These are phyloP conservation scores for Durio zibethinus DNA, from an alignment of 345 rosid genomes.

Conservation along the genomic window DNA sequence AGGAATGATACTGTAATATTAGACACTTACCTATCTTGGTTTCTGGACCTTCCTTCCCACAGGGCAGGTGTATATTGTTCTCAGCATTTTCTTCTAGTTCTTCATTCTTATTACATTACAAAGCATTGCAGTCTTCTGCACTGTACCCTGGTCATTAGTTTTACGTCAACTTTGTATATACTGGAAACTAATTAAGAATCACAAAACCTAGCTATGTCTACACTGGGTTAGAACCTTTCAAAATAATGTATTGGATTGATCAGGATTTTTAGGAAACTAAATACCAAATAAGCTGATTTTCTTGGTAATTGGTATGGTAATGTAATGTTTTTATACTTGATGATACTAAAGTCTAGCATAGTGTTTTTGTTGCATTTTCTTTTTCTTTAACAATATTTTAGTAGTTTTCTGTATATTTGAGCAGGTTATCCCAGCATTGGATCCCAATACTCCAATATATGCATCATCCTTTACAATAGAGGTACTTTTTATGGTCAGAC, in stretches of 20 bases:
- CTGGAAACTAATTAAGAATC: background rate
- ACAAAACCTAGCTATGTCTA: background rate
- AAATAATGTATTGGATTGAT: background rate
- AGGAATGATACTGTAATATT: background rate
- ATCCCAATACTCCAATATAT: constrained; percentile 73
- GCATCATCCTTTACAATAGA: constrained; percentile 99
- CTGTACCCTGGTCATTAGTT: background rate
- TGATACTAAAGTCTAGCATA: background rate
- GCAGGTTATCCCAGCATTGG: constrained; percentile 96
- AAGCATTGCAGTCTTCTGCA: background rate
- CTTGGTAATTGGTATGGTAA: background rate
- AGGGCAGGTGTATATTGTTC: background rate
- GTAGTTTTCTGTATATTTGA: constrained; percentile 16
- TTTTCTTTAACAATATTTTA: background rate
- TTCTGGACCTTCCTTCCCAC: background rate
- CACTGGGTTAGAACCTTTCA: background rate
- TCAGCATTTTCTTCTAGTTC: background rate
- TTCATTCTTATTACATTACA: background rate
- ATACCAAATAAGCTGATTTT: background rate
- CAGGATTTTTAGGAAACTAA: background rate
- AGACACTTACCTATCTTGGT: background rate
- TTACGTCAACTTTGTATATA: background rate
- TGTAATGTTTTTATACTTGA: background rate
- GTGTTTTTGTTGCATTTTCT: background rate
- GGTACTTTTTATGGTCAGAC: constrained; percentile 39